Conservation (phyloP, 768 basidiomycete genomes). For the Boletus rex-veris region DNA sequence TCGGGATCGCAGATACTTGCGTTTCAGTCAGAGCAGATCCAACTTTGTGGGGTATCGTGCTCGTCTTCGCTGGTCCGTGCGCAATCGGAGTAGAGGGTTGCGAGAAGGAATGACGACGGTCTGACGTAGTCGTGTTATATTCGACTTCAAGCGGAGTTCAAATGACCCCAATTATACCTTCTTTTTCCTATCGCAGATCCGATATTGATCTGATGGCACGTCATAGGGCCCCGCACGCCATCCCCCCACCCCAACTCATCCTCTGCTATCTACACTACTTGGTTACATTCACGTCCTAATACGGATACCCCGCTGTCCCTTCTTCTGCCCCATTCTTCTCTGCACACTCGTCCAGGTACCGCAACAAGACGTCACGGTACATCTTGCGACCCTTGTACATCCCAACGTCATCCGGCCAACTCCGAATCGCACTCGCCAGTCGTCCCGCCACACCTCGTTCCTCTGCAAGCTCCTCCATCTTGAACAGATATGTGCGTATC, state of each 20-base stretch:
- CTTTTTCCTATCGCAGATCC: conserved; percentile 34
- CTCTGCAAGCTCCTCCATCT: conserved; percentile 43
- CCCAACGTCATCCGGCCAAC: conserved; percentile 62
- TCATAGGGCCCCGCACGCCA: conserved; percentile 16
- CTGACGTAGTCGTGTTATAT: conserved; percentile 43
- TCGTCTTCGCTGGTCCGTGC: conserved; percentile 30
- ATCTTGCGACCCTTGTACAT: conserved; percentile 27
- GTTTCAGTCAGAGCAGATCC: conserved; percentile 12
- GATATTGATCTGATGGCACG: conserved; percentile 33
- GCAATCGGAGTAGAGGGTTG: conserved; percentile 31
- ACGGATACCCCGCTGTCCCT: too few relatives aligned
- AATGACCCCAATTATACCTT: conserved; percentile 15
- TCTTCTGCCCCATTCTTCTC: too few relatives aligned
- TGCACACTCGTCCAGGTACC: conserved; percentile 21
- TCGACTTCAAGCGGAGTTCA: conserved; percentile 43
- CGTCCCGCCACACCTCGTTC: conserved; percentile 61
- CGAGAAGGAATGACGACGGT: conserved; percentile 38
- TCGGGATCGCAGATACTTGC: conserved; percentile 24
- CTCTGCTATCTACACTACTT: conserved; percentile 11
- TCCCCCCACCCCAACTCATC: not conserved
- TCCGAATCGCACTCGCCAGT: conserved; percentile 58
- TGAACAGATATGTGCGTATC: conserved; percentile 62
- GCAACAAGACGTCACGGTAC: conserved; percentile 18
- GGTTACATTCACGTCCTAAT: conserved; percentile 13
- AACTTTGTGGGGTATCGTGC: not conserved